phyloP scores from a whole-genome alignment of 148 eudicot genomes.

The Gaultheria prostrata region DNA sequence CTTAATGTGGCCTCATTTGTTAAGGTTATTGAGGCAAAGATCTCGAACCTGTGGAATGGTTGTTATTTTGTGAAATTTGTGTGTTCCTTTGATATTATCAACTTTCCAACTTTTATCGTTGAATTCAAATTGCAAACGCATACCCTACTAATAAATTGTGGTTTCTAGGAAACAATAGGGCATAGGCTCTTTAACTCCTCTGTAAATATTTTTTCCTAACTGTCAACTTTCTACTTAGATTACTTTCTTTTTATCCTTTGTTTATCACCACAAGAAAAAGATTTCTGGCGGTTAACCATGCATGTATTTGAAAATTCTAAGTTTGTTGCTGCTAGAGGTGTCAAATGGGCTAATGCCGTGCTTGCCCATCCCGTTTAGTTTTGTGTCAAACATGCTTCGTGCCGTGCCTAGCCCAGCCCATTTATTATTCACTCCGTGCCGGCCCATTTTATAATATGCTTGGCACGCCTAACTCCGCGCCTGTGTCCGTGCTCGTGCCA shows the following conservation, averaged over 20 bases:
- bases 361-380: not conserved
- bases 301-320: not conserved
- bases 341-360: not conserved
- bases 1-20: not conserved
- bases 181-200: not conserved
- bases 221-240: not conserved
- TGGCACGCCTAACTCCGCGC: not conserved
- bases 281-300: not conserved
- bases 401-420: not conserved
- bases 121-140: not conserved
- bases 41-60: not conserved
- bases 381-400: not conserved
- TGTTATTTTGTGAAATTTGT: not conserved
- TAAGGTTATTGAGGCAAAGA: not conserved
- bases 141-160: not conserved
- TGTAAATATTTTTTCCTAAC: not conserved
- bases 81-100: not conserved
- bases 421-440: not conserved
- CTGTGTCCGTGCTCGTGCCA: not conserved
- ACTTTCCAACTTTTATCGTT: not conserved
- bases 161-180: constrained; percentile 5
- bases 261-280: not conserved
- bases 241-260: not conserved
- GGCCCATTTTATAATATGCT: not conserved
- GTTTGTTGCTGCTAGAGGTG: not conserved